phyloP scores from a whole-genome alignment of 257 asterid species.

The Nicotiana undulata region DNA sequence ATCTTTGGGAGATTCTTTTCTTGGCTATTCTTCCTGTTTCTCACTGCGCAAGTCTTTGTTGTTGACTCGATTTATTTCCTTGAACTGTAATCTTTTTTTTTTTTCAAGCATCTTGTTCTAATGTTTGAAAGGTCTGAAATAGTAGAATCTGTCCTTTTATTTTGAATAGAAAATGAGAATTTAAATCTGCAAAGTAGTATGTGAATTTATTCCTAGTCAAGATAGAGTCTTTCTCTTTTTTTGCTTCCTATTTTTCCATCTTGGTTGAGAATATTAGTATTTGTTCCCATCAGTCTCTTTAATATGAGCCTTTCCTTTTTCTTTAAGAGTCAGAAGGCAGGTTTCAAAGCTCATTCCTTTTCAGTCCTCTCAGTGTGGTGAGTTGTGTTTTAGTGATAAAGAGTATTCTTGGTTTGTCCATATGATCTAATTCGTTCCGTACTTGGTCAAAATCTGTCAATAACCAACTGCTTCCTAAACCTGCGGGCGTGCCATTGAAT shows the following conservation, averaged over 20 bases:
- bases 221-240: not conserved
- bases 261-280: slow-evolving; percentile 1
- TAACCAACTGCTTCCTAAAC: not conserved
- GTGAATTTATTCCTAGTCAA: not conserved
- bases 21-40: not conserved
- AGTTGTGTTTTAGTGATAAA: not conserved
- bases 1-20: not conserved
- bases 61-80: not conserved
- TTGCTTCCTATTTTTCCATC: not conserved
- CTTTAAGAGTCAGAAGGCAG: slow-evolving; percentile 1
- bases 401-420: not conserved
- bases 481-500: not conserved
- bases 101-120: not conserved
- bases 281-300: slow-evolving; percentile 1
- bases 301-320: not conserved
- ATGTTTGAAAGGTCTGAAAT: not conserved
- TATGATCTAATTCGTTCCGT: not conserved
- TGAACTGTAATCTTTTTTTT: not conserved
- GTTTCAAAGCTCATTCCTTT: not conserved
- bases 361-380: not conserved
- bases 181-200: not conserved
- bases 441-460: not conserved
- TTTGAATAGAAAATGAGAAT: not conserved
- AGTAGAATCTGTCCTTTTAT: not conserved
- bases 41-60: too few species aligned